Evolutionary conservation across 345 rosid species (phyloP).

Genomic region (Cochlearia excelsa): DNA sequence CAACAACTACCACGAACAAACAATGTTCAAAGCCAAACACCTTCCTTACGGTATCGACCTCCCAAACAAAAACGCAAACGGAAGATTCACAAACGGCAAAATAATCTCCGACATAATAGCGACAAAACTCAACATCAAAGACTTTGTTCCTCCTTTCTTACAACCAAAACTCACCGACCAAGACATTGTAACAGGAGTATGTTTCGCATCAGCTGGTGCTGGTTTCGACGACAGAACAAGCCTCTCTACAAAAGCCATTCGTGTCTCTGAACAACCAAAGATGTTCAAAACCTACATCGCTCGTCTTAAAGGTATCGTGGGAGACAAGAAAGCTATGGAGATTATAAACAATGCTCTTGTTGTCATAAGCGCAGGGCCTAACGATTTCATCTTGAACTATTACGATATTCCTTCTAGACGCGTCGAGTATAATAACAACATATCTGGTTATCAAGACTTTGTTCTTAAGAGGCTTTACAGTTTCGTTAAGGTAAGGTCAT

Average conservation of each 20-base stretch:
- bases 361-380: constrained; percentile 57
- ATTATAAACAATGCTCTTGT: constrained; percentile 43
- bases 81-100: constrained; percentile 39
- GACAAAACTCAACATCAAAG: constrained; percentile 28
- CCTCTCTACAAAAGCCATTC: constrained; percentile 27
- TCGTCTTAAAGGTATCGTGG: constrained; percentile 35
- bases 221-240: constrained; percentile 28
- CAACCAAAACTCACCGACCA: constrained; percentile 29
- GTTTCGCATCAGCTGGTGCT: constrained; percentile 35
- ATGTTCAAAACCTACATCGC: constrained; percentile 37
- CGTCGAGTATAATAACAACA: constrained; percentile 21
- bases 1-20: constrained; percentile 25
- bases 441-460: constrained; percentile 48
- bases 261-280: constrained; percentile 43
- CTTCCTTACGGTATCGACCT: constrained; percentile 35
- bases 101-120: constrained; percentile 28
- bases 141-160: constrained; percentile 33
- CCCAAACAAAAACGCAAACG: constrained; percentile 6
- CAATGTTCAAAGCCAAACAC: constrained; percentile 27
- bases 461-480: constrained; percentile 28
- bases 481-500: constrained; percentile 46
- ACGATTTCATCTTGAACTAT: constrained; percentile 48
- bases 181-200: constrained; percentile 30
- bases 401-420: constrained; percentile 45
- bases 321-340: constrained; percentile 43